A percentile compares a stretch with the other conserved stretches of the same genome.
These are phyloP conservation scores for Exidia glandulosa DNA, from an alignment of 768 basidiomycete species.

Conservation along the genomic window DNA sequence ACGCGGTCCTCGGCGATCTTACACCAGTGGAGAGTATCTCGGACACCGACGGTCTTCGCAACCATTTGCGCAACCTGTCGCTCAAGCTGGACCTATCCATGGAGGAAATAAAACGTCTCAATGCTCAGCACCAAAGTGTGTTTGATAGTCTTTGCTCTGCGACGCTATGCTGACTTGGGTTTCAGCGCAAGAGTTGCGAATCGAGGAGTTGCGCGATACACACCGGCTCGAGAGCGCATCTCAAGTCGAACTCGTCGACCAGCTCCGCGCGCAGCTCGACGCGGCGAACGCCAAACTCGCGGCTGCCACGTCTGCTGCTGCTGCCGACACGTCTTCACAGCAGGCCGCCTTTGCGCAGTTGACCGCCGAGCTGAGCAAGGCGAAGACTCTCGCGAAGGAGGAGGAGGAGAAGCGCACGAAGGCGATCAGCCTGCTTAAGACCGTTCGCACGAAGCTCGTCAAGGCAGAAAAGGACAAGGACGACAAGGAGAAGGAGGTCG, in stretches of 20 bases:
- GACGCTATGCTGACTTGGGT: neutral
- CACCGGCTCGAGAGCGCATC: constrained; percentile 75
- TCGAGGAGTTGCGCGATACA: constrained; percentile 76
- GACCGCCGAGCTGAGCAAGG: constrained; percentile 50
- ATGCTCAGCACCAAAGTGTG: constrained; percentile 62
- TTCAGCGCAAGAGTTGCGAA: constrained; percentile 71
- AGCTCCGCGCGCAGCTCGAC: constrained; percentile 52
- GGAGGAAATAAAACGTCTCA: constrained; percentile 70
- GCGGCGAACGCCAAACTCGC: constrained; percentile 63
- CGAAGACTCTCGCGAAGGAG: constrained; percentile 61
- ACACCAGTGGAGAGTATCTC: constrained; percentile 59
- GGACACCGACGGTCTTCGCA: constrained; percentile 56
- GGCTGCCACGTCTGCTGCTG: constrained; percentile 38
- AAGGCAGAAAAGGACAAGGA: constrained; percentile 93
- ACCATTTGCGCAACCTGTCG: constrained; percentile 56
- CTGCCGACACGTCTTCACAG: constrained; percentile 36
- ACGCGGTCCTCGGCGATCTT: constrained; percentile 54
- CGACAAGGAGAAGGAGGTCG: constrained; percentile 55
- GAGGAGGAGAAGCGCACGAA: constrained; percentile 97
- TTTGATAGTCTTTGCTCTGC: neutral
- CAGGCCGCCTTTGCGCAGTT: constrained; percentile 52
- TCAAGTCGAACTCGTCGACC: constrained; percentile 62
- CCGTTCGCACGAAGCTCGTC: constrained; percentile 92
- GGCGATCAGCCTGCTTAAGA: constrained; percentile 84
- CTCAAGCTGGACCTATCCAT: constrained; percentile 63